Percentiles rank a stretch among this genome's conserved stretches.
phyloP scores from a whole-genome alignment of 345 rosid species.

The Pistacia vera region DNA sequence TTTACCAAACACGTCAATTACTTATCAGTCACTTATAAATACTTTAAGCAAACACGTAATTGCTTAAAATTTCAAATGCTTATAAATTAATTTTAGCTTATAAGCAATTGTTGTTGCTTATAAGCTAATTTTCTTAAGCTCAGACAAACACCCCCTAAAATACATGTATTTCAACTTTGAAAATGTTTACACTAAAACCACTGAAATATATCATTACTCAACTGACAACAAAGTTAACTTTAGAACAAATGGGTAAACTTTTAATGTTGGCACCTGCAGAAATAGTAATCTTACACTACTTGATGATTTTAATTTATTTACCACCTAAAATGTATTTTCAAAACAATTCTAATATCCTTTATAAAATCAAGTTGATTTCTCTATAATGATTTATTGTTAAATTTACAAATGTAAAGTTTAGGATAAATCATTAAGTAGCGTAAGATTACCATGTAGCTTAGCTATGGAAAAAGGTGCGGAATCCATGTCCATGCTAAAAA shows the following conservation, averaged over 20 bases:
- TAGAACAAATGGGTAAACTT: background rate
- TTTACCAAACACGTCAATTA: no score
- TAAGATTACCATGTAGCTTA: background rate
- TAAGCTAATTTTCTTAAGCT: no score
- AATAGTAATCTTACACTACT: background rate
- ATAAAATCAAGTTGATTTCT: constrained; percentile 6
- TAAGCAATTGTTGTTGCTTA: no score
- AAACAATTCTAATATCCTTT: background rate
- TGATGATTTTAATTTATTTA: background rate
- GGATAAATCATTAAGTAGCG: background rate
- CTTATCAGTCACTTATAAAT: no score
- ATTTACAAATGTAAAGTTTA: background rate
- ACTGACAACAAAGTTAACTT: background rate
- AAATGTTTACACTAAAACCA: background rate
- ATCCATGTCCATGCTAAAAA: background rate
- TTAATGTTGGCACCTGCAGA: background rate
- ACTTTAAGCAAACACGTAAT: no score
- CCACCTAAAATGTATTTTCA: background rate
- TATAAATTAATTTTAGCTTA: no score
- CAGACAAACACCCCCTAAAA: no score
- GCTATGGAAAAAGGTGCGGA: background rate
- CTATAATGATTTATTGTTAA: background rate
- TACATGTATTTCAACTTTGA: background rate
- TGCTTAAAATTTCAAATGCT: no score
- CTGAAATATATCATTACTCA: constrained; percentile 6